These are phyloP conservation scores for Sphaerosporella brunnea DNA, from an alignment of 495 filamentous ascomycete species.

Conservation along the genomic window DNA sequence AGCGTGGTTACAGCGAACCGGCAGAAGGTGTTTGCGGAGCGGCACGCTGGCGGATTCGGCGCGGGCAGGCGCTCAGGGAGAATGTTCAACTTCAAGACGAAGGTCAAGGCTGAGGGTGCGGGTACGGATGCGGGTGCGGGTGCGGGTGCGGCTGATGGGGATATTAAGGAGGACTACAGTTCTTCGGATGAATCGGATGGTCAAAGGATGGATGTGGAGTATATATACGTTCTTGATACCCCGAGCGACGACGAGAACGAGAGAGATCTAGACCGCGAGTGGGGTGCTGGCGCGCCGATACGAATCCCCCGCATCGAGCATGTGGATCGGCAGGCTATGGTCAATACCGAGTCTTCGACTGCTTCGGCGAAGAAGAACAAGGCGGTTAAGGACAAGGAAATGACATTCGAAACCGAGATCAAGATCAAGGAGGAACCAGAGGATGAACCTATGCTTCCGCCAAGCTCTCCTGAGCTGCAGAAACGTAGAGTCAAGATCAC, in stretches of 20 bases:
- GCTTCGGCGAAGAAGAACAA: constrained; percentile 19
- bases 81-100: neutral
- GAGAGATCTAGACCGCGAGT: constrained; percentile 1
- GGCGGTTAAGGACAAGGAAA: constrained; percentile 12
- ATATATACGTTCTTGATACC: constrained; percentile 15
- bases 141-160: neutral
- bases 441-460: neutral
- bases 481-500: constrained; percentile 3
- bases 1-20: constrained; percentile 11
- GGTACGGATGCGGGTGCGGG: too few species aligned
- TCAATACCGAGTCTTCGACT: constrained; percentile 19
- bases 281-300: constrained; percentile 21
- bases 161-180: neutral
- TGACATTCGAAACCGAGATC: constrained; percentile 17
- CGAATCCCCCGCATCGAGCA: constrained; percentile 18
- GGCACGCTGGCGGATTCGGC: neutral
- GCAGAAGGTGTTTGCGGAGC: constrained; percentile 7
- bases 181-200: constrained; percentile 19
- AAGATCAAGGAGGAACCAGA: constrained; percentile 21
- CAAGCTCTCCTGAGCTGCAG: constrained; percentile 4
- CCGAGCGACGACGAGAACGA: constrained; percentile 10
- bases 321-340: constrained; percentile 13
- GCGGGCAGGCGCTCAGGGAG: neutral
- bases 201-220: constrained; percentile 21
- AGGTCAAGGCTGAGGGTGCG: constrained; percentile 1